phyloP scores from a whole-genome alignment of 306 rosid genomes.

The Medicago arabica region DNA sequence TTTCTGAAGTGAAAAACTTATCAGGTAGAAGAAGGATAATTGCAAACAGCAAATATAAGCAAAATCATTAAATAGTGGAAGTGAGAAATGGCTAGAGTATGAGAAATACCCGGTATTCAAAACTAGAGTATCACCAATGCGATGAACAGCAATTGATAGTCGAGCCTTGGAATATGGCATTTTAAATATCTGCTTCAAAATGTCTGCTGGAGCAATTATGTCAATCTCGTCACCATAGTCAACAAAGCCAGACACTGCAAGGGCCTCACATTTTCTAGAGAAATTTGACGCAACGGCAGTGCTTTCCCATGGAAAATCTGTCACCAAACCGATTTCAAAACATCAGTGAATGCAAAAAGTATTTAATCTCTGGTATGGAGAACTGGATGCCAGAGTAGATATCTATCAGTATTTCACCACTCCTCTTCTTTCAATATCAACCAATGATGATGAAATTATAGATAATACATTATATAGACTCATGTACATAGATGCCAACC shows the following conservation, averaged over 20 bases:
- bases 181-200: conserved; percentile 94
- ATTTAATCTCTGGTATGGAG: background rate
- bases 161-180: conserved; percentile 98
- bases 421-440: conserved; percentile 17
- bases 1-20: conserved; percentile 30
- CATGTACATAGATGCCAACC: background rate
- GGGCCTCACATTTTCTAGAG: conserved; percentile 84
- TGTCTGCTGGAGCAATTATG: conserved; percentile 91
- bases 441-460: conserved; percentile 6
- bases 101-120: conserved; percentile 73
- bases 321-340: conserved; percentile 36
- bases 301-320: conserved; percentile 87
- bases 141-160: conserved; percentile 85
- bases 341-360: conserved; percentile 33
- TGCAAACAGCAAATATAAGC: conserved; percentile 28
- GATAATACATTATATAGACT: background rate
- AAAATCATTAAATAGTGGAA: conserved; percentile 26
- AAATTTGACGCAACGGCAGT: conserved; percentile 78
- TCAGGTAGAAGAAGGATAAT: conserved; percentile 39
- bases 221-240: conserved; percentile 96
- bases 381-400: conserved; percentile 16
- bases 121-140: conserved; percentile 89
- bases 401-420: conserved; percentile 18
- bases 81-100: background rate
- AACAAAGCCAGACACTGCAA: conserved; percentile 89